Percentiles rank a stretch among this genome's conserved stretches.
phyloP scores from a whole-genome alignment of 2,329 filamentous ascomycete species.

The Xylariales sp. region DNA sequence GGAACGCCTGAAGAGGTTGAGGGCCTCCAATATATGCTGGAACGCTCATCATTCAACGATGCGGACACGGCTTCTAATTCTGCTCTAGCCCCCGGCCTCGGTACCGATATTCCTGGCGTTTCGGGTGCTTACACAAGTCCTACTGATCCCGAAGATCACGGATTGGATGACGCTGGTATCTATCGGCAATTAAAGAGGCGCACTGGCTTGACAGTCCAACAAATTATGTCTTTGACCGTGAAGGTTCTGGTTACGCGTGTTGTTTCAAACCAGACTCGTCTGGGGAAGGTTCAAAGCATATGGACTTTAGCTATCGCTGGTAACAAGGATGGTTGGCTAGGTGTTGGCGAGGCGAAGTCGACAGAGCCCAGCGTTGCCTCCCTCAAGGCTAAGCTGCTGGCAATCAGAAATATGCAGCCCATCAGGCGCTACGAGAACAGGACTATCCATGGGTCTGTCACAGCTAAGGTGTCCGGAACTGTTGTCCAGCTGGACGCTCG shows the following conservation, averaged over 20 bases:
- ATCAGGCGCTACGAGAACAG: slow-evolving; percentile 85
- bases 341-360: slow-evolving; percentile 86
- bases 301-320: slow-evolving; percentile 81
- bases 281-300: slow-evolving; percentile 81
- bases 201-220: slow-evolving; percentile 48
- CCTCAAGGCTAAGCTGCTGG: slow-evolving; percentile 71
- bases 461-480: slow-evolving; percentile 82
- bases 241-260: slow-evolving; percentile 71
- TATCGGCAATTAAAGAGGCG: slow-evolving; percentile 49
- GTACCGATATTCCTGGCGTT: slow-evolving; percentile 48
- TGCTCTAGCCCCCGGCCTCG: slow-evolving; percentile 43
- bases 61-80: slow-evolving; percentile 31
- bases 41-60: slow-evolving; percentile 31
- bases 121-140: slow-evolving; percentile 44
- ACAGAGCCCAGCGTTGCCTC: slow-evolving; percentile 65
- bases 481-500: slow-evolving; percentile 76
- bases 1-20: background rate
- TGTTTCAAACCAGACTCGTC: slow-evolving; percentile 89
- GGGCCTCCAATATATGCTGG: slow-evolving; percentile 22
- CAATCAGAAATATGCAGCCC: slow-evolving; percentile 91
- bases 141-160: slow-evolving; percentile 45
- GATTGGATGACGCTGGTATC: slow-evolving; percentile 44
- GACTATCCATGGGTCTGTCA: slow-evolving; percentile 83
- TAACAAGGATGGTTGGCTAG: slow-evolving; percentile 79
- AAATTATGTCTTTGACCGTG: slow-evolving; percentile 52